These are phyloP conservation scores for Mucor saturninus DNA, from an alignment of 371 early-diverging fungal species.

Conservation along the genomic window DNA sequence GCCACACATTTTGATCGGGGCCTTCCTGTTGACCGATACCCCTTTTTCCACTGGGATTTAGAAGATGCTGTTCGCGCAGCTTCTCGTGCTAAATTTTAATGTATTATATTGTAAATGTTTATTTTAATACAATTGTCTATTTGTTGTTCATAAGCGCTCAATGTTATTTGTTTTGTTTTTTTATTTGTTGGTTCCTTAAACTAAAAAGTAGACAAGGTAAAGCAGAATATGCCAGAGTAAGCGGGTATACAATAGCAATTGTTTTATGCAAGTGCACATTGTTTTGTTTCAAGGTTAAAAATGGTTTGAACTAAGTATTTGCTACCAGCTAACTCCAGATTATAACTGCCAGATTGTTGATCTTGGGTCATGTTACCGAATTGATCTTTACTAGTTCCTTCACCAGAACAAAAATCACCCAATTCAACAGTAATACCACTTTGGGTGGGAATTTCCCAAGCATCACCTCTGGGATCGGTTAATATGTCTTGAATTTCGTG, in stretches of 20 bases:
- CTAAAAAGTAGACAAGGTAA: background rate
- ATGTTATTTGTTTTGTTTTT: too few relatives aligned
- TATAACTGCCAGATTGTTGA: constrained; percentile 38
- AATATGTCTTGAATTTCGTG: constrained; percentile 60
- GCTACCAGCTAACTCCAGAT: constrained; percentile 37
- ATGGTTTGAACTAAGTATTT: constrained; percentile 57
- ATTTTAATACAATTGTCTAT: background rate
- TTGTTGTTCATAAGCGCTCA: background rate
- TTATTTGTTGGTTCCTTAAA: too few relatives aligned
- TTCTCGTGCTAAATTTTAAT: constrained; percentile 15
- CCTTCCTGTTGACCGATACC: constrained; percentile 27
- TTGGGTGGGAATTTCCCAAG: constrained; percentile 40
- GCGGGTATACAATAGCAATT: constrained; percentile 6
- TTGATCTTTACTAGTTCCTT: constrained; percentile 35
- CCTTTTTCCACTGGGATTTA: constrained; percentile 40
- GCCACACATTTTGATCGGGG: constrained; percentile 16
- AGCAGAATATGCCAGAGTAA: background rate
- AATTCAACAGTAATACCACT: constrained; percentile 35
- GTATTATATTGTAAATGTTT: background rate
- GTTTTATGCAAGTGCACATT: constrained; percentile 27
- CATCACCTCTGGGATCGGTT: constrained; percentile 54
- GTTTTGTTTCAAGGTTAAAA: constrained; percentile 42
- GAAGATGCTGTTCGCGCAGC: constrained; percentile 40
- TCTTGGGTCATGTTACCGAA: constrained; percentile 39
- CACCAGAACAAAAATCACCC: constrained; percentile 54